A percentile compares a stretch with the other conserved stretches of the same genome.
Evolutionary conservation across 2,329 filamentous ascomycete genomes (phyloP).

Genomic region (Cercospora sp.): DNA sequence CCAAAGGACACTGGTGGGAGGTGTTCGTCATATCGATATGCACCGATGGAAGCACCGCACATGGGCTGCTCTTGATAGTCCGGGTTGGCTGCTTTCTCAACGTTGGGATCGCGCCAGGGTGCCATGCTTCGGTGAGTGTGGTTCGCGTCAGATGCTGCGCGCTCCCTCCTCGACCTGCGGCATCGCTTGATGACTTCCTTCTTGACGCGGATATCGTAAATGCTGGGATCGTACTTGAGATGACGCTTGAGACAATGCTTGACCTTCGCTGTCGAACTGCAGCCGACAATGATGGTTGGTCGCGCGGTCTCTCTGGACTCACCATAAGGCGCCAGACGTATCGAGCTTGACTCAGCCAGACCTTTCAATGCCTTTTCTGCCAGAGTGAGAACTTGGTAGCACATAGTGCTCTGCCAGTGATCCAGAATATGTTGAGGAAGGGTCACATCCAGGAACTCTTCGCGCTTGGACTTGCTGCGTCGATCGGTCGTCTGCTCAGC

Average conservation of each 20-base stretch:
- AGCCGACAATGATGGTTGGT: constrained; percentile 75
- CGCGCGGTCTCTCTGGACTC: constrained; percentile 65
- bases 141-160: constrained; percentile 23
- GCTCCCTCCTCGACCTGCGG: constrained; percentile 40
- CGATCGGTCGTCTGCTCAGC: background rate
- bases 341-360: constrained; percentile 74
- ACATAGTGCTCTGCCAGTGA: constrained; percentile 69
- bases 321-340: constrained; percentile 73
- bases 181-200: constrained; percentile 46
- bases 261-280: constrained; percentile 72
- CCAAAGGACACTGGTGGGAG: constrained; percentile 89
- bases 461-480: constrained; percentile 28
- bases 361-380: constrained; percentile 71
- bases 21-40: constrained; percentile 81
- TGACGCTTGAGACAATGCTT: constrained; percentile 70
- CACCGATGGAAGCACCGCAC: constrained; percentile 90
- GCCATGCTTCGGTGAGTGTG: constrained; percentile 34
- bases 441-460: constrained; percentile 43
- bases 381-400: constrained; percentile 71
- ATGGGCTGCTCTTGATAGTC: constrained; percentile 75
- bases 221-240: constrained; percentile 65
- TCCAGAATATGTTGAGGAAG: constrained; percentile 65
- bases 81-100: constrained; percentile 59
- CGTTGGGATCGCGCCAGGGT: constrained; percentile 26
- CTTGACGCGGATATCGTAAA: constrained; percentile 70